phyloP scores from a whole-genome alignment of 2,329 filamentous ascomycete genomes.

The Colletotrichum higginsianum region DNA sequence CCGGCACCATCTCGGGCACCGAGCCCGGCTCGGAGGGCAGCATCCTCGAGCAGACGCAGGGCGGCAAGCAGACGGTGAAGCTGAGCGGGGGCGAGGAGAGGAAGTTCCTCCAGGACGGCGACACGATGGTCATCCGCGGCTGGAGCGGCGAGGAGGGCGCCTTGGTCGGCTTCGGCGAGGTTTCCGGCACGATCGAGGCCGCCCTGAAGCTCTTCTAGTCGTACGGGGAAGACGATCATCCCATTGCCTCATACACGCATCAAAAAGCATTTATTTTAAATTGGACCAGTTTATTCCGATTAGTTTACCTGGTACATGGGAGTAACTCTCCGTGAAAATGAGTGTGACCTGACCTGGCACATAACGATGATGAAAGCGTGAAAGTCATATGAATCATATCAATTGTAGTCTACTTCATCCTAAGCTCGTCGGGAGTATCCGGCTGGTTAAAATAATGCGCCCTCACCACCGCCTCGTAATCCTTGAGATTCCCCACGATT shows the following conservation, averaged over 20 bases:
- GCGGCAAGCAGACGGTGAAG: slow-evolving; percentile 75
- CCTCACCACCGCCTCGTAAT: slow-evolving; percentile 64
- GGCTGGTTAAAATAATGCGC: slow-evolving; percentile 69
- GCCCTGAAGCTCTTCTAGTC: slow-evolving; percentile 51
- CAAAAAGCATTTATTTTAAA: too few relatives aligned
- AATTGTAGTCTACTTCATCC: slow-evolving; percentile 17
- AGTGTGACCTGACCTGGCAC: too few relatives aligned
- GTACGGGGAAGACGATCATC: neutral
- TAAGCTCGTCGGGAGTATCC: slow-evolving; percentile 56
- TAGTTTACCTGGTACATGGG: too few relatives aligned
- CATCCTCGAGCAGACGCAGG: slow-evolving; percentile 79
- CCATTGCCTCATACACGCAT: too few relatives aligned
- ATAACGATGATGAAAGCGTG: too few relatives aligned
- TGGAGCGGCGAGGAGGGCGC: slow-evolving; percentile 75
- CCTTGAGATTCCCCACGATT: slow-evolving; percentile 62
- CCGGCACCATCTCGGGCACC: slow-evolving; percentile 81
- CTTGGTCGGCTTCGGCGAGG: slow-evolving; percentile 85
- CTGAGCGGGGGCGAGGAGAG: slow-evolving; percentile 77
- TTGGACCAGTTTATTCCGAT: too few relatives aligned
- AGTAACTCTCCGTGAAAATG: too few relatives aligned
- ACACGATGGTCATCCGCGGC: slow-evolving; percentile 77
- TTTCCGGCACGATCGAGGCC: slow-evolving; percentile 71
- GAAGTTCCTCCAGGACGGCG: slow-evolving; percentile 81
- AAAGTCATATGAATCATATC: too few relatives aligned
- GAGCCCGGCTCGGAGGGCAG: slow-evolving; percentile 76